A percentile compares a stretch with the other conserved stretches of the same genome.
Evolutionary conservation across 345 rosid species (phyloP).

Genomic region (Moricandia arvensis): DNA sequence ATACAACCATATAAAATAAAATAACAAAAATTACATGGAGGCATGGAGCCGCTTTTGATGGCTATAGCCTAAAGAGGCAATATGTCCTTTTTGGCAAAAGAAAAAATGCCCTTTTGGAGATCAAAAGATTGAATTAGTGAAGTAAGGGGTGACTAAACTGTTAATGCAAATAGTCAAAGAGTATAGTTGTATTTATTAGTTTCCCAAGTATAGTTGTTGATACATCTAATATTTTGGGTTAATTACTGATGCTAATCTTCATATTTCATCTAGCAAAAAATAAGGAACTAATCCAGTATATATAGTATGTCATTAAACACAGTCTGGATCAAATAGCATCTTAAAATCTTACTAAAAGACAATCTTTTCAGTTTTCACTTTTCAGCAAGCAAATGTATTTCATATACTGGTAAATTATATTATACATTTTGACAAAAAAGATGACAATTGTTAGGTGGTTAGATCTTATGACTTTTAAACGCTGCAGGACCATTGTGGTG

Average conservation of each 20-base stretch:
- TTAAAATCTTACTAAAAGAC: background rate
- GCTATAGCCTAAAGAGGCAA: conserved; percentile 9
- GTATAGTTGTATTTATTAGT: background rate
- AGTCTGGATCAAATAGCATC: background rate
- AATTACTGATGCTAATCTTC: background rate
- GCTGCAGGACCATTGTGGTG: background rate
- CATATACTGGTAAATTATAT: background rate
- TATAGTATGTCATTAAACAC: background rate
- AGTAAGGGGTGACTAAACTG: background rate
- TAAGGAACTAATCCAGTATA: background rate
- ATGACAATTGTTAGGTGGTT: background rate
- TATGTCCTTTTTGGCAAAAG: background rate
- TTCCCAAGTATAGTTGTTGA: background rate
- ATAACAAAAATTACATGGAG: background rate
- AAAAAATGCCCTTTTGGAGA: background rate
- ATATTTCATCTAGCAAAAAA: background rate
- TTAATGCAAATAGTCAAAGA: background rate
- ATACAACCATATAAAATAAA: background rate
- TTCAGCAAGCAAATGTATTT: background rate
- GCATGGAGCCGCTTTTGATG: background rate
- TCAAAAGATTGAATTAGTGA: background rate
- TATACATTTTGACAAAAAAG: background rate
- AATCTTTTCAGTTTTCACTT: background rate
- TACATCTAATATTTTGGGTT: background rate
- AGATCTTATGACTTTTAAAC: background rate